Base-by-base conservation (phyloP, 495 filamentous ascomycete genomes). In the Lophium mytilinum region DNA sequence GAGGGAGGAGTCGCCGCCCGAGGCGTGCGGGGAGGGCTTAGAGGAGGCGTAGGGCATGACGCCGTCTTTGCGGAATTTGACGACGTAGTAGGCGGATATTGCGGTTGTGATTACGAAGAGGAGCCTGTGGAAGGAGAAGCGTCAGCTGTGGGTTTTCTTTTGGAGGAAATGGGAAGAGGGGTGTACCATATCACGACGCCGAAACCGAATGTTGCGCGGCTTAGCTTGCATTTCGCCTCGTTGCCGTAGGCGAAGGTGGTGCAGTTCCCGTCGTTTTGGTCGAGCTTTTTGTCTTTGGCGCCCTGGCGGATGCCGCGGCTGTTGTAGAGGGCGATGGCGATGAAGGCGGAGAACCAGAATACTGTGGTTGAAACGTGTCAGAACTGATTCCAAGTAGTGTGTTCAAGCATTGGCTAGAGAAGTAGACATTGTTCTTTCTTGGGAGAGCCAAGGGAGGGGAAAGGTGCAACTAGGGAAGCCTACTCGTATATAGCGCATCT, bases 341-440 rank as follows among this genome's bases (percentile, higher is more conserved):
- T 79, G 72, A 90, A 93, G 0, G 84, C 90, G 8, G 84, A 82
- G 56, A 96, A 82, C 90, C 90, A 97, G 62, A 95, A 73, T 42
- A 96, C 67, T 55, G 65, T 12, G 30, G 4, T 34, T 18, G 34
- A 15, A 12, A 7, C 46, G 49, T 49, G 40, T 14, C 12, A 12
- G 39, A 41, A 14, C 4, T 18, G 21, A 9, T 33, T 21, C 0
- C 21, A 48, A 5, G 14, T 24, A 30, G 45, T 24, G 33, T 48
- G 6, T 37, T 36, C 33, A 37, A 17, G 15, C 37, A 21, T 52
- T 30, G 24, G 24, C 24, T 30, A 6, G 24, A 30, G 24, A 30
- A 30, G 6, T 30, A 30, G 24, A 53, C 21, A 14, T 24, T 49
- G n/a, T 42, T 18, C 37, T 48, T 11, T 35, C 21, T 49, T 14